These are phyloP conservation scores for Suhomyces maxii DNA, from an alignment of 1,139 yeast species.

Conservation along the genomic window DNA sequence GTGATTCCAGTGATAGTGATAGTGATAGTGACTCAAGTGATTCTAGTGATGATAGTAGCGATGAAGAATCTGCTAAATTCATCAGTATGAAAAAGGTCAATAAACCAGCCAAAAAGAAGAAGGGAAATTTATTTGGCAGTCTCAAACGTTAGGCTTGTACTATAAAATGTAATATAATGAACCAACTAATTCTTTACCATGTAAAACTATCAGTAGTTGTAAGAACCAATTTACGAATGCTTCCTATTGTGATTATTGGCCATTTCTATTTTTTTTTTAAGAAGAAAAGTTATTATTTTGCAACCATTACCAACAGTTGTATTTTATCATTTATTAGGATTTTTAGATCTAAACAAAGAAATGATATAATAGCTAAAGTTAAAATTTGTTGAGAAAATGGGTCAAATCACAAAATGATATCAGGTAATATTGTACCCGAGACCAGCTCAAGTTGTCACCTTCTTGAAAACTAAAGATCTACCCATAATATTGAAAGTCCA, in stretches of 20 bases:
- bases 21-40: constrained; percentile 17
- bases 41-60: constrained; percentile 13
- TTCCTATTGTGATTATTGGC: too few relatives aligned
- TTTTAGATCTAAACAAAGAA: too few relatives aligned
- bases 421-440: neutral
- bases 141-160: constrained; percentile 8
- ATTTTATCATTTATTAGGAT: too few relatives aligned
- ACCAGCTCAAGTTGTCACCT: constrained; percentile 6
- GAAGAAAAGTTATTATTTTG: too few relatives aligned
- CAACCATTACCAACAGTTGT: neutral
- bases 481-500: constrained; percentile 19
- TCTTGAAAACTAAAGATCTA: constrained; percentile 15
- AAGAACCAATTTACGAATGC: too few relatives aligned
- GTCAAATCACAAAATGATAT: neutral
- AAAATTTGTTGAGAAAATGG: too few relatives aligned
- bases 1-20: constrained; percentile 18
- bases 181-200: neutral
- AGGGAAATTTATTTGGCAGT: constrained; percentile 13
- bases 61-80: constrained; percentile 16
- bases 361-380: too few relatives aligned
- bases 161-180: neutral
- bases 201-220: too few relatives aligned
- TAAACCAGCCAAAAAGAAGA: constrained; percentile 12
- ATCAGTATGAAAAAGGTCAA: constrained; percentile 15
- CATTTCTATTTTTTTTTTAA: neutral